Evolutionary conservation across 106 monocot species (phyloP).

Genomic region (Acorus gramineus): DNA sequence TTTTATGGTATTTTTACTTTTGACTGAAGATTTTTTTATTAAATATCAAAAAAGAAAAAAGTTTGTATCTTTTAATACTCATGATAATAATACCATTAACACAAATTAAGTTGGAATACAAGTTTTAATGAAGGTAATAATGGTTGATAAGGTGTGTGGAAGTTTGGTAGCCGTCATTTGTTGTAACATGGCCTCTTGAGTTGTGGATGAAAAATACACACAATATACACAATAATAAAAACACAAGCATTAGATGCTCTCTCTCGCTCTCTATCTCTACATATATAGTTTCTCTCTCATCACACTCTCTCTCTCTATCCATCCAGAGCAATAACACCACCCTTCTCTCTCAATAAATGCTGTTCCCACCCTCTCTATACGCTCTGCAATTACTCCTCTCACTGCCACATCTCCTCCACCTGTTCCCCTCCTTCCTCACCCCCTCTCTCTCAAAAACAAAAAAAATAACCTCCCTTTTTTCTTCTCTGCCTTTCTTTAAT

Average conservation of each 20-base stretch:
- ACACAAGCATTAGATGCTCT: background rate
- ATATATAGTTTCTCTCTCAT: slow-evolving; percentile 5
- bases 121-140: too few species aligned
- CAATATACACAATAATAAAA: background rate
- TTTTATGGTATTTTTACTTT: too few species aligned
- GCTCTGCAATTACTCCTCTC: slow-evolving; percentile 68
- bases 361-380: slow-evolving; percentile 84
- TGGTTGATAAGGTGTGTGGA: too few species aligned
- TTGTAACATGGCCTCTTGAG: background rate
- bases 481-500: slow-evolving; percentile 8
- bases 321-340: slow-evolving; percentile 10
- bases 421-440: slow-evolving; percentile 15
- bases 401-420: slow-evolving; percentile 24
- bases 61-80: too few species aligned
- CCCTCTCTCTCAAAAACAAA: slow-evolving; percentile 1
- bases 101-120: too few species aligned
- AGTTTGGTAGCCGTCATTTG: slow-evolving; percentile 14
- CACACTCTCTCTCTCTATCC: slow-evolving; percentile 13
- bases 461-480: background rate
- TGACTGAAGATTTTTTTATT: too few species aligned
- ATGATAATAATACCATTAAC: too few species aligned
- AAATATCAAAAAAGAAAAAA: too few species aligned
- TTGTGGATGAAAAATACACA: slow-evolving; percentile 9
- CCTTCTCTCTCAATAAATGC: slow-evolving; percentile 56
- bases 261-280: slow-evolving; percentile 11